Base-by-base conservation (phyloP, 1,139 yeast species). In the Spencermartinsiella ligniputridi region DNA sequence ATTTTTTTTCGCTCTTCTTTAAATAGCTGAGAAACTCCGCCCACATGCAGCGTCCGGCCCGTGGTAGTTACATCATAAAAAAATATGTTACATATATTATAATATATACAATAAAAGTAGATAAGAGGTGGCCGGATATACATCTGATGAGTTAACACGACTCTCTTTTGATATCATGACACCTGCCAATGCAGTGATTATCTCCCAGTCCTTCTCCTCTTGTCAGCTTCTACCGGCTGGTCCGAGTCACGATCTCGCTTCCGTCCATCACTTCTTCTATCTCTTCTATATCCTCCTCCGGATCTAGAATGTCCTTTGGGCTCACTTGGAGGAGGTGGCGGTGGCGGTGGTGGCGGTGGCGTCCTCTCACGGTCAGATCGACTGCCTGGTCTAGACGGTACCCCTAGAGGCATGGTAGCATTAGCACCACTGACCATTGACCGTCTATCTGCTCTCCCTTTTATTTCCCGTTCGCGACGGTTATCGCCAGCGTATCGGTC, bases 331-430 rank as follows among this genome's bases (percentile, higher is more conserved):
- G 43, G 45, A 18, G 46, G 49, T 2, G 49, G 47, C 6, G 49
- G 45, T 1, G 47, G 49, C 6, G 45, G 45, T 29, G 43, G 45
- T 6, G 49, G 45, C 4, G 47, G 44, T 9, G 29, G 8, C 11
- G 19, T 20, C 12, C 45, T 33, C 8, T 32, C 35, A n/a, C 41
- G 33, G 25, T 36, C 40, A 3, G 32, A 27, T 15, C 32, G 32
- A n/a, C 32, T 27, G 32, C 15, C 32, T 9, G 32, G 32, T 27
- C 32, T 9, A n/a, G 15, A 9, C 32, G 32, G 32, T 15, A 27
- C 32, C 4, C 32, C 32, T 6, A 27, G 15, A 9, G 32, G 32
- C 4, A 15, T n/a, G 5, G 32, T n/a, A 27, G 32, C 32, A n/a
- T 27, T 27, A n/a, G 32, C 32, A 20, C 22, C 40, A n/a, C 16